Evolutionary conservation across 805 yeast species (phyloP).

Genomic region (Peterozyma toletana): DNA sequence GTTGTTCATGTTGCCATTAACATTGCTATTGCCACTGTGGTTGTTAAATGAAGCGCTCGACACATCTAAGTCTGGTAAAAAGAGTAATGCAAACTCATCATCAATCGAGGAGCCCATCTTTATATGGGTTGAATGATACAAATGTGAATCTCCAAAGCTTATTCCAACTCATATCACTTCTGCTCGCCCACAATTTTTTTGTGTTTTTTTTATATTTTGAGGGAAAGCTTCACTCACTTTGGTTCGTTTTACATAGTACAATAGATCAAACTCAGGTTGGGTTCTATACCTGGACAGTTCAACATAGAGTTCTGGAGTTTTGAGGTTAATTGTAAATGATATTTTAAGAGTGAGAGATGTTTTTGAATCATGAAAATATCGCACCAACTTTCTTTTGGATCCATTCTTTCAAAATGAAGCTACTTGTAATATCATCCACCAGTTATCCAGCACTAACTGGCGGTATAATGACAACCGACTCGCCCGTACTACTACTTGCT

Average conservation of each 20-base stretch:
- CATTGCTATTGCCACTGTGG: neutral
- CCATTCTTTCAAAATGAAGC: neutral
- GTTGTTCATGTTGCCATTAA: neutral
- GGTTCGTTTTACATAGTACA: no score
- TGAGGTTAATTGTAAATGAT: neutral
- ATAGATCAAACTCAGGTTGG: no score
- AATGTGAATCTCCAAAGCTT: no score
- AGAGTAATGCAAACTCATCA: constrained; percentile 12
- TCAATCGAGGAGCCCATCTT: constrained; percentile 8
- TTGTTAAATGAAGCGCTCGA: neutral
- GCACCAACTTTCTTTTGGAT: no score
- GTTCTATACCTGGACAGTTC: neutral
- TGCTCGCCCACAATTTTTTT: neutral
- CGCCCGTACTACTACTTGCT: constrained; percentile 10
- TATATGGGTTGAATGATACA: no score
- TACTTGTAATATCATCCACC: neutral
- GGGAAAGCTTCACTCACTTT: no score
- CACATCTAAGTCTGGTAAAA: constrained; percentile 10
- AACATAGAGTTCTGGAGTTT: neutral
- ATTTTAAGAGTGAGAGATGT: neutral
- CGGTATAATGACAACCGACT: constrained; percentile 20
- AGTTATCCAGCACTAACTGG: constrained; percentile 23
- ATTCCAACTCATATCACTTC: neutral
- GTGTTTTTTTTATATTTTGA: neutral
- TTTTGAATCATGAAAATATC: no score